Conservation (phyloP, 2,329 filamentous ascomycete genomes). For the Sporothrix phasma region DNA sequence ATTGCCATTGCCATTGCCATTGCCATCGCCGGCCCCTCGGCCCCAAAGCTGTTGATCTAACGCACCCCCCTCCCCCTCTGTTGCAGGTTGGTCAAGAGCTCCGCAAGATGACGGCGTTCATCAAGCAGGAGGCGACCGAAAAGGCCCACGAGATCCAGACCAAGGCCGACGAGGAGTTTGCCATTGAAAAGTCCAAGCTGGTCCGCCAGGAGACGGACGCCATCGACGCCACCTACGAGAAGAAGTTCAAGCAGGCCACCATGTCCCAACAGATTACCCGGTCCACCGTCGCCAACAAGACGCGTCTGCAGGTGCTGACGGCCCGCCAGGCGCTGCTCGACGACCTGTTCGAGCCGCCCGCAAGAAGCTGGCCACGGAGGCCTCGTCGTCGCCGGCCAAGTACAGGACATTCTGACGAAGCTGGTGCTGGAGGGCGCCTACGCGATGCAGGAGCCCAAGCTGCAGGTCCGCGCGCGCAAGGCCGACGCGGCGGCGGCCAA, state of each 20-base stretch:
- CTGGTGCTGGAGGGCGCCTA: conserved; percentile 86
- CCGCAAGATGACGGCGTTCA: conserved; percentile 99
- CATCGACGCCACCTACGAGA: conserved; percentile 90
- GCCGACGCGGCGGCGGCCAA: conserved; percentile 59
- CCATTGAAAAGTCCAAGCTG: conserved; percentile 97
- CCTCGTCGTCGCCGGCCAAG: conserved; percentile 58
- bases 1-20: neutral
- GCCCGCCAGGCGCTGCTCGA: conserved; percentile 88
- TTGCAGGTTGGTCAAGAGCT: conserved; percentile 88
- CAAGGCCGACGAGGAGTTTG: conserved; percentile 98
- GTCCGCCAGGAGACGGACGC: conserved; percentile 88
- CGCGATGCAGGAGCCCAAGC: conserved; percentile 69
- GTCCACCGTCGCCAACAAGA: conserved; percentile 94
- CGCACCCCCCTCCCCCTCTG: neutral
- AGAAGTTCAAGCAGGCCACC: conserved; percentile 97
- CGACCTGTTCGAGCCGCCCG: conserved; percentile 69
- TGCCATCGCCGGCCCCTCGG: neutral
- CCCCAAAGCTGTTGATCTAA: neutral
- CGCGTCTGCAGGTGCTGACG: conserved; percentile 74
- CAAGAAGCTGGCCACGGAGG: conserved; percentile 55
- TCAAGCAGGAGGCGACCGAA: conserved; percentile 94
- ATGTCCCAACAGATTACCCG: conserved; percentile 99
- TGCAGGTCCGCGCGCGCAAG: conserved; percentile 67
- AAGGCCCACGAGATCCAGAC: conserved; percentile 96
- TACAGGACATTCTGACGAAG: conserved; percentile 67